Base-by-base conservation (phyloP, 768 basidiomycete genomes). In the Suillus subalutaceus region DNA sequence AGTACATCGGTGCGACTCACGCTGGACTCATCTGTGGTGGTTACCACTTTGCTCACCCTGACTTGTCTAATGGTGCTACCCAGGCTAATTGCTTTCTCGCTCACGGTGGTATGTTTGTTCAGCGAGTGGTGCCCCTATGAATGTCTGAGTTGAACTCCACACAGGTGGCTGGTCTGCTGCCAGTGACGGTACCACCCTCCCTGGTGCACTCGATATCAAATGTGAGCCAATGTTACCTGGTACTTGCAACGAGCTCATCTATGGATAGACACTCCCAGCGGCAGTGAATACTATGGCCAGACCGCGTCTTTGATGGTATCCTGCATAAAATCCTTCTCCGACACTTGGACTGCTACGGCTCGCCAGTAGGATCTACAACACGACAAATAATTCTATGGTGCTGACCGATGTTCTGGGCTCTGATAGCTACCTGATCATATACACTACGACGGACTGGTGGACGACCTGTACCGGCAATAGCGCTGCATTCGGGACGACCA, bases 361-460 rank as follows among this genome's bases (percentile, higher is more conserved):
- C 35, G 78, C 37, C 82, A 84, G 82, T 88, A 77, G 71, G 73
- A 40, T 26, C 9, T 23, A 6, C 65, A 6, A 63, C 3, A 40
- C n/a, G 46, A 43, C 26, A 4, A 38, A 13, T 41, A 48, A 48
- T 40, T 52, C 4, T 6, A 65, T 38, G 35, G 13, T 6, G 60
- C 65, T 60, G 16, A 67, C 55, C 56, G 35, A 37, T 4, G 35
- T n/a, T 59, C 35, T 30, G 57, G 7, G 57, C 20, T 32, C 23
- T 62, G 48, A 35, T 65, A 83, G 85, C 32, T 84, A 77, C 67
- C 83, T 82, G 46, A 86, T 85, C 48, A 87, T 89, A 64, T 90
- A 90, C 68, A 86, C 86, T 37, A 87, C 85, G 4, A 88, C 86
- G 13, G 79, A 84, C 72, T 90, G 89, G 89, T 91, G 90, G 90